A percentile compares a stretch with the other conserved stretches of the same genome.
phyloP scores from a whole-genome alignment of 345 rosid species.

The Brassica carinata region DNA sequence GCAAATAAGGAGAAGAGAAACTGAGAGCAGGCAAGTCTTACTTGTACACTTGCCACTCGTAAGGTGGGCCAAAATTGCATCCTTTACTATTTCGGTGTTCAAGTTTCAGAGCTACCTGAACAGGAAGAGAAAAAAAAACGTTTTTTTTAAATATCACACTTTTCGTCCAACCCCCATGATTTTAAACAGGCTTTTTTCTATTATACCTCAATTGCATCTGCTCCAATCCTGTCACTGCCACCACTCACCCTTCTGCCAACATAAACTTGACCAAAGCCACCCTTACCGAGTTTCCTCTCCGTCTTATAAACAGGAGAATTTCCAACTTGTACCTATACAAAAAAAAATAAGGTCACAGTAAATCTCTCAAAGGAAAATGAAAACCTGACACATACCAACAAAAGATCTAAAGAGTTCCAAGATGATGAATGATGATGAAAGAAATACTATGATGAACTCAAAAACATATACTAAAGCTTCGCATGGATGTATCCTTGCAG shows the following conservation, averaged over 20 bases:
- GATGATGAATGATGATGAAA: not conserved
- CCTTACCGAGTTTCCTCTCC: slow-evolving; percentile 91
- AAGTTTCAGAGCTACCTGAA: slow-evolving; percentile 92
- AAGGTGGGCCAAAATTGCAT: slow-evolving; percentile 94
- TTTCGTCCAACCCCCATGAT: slow-evolving; percentile 4
- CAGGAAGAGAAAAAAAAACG: slow-evolving; percentile 22
- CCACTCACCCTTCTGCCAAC: slow-evolving; percentile 80
- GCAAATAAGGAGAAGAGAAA: slow-evolving; percentile 4
- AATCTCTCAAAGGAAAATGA: not conserved
- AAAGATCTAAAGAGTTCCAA: not conserved
- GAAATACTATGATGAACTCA: not conserved
- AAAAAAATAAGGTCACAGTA: not conserved
- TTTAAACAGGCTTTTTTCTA: not conserved
- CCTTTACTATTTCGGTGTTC: slow-evolving; percentile 97
- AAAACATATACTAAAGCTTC: not conserved
- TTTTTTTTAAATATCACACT: not conserved
- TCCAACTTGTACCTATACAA: slow-evolving; percentile 81
- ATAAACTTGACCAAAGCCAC: slow-evolving; percentile 99
- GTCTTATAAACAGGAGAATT: slow-evolving; percentile 81
- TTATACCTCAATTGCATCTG: slow-evolving; percentile 79
- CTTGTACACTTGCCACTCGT: slow-evolving; percentile 99
- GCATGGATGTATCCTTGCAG: not conserved
- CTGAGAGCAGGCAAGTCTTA: slow-evolving; percentile 37
- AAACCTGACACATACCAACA: slow-evolving; percentile 13
- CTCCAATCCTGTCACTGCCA: slow-evolving; percentile 67